Percentiles rank a stretch among this genome's conserved stretches.
Conservation (phyloP, 2,329 filamentous ascomycete genomes). For the Elsinoe perseae region DNA sequence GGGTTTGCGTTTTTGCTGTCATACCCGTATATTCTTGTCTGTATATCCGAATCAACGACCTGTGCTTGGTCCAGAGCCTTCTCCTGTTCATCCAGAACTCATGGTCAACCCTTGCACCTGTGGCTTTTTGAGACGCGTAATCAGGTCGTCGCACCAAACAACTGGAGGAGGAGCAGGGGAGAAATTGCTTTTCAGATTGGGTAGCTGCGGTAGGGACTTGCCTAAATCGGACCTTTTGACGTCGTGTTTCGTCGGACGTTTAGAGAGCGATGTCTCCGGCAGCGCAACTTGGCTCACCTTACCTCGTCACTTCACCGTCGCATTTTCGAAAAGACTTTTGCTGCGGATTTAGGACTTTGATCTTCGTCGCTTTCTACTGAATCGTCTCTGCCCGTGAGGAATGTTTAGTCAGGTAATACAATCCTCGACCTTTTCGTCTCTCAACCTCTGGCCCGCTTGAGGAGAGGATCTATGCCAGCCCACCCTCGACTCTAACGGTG, state of each 20-base stretch:
- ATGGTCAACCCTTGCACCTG: slow-evolving; percentile 1
- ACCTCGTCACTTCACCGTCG: background rate
- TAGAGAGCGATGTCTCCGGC: slow-evolving; percentile 3
- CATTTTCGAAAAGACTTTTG: background rate
- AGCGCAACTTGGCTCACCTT: background rate
- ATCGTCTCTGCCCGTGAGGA: background rate
- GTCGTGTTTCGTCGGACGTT: slow-evolving; percentile 8
- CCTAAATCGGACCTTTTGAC: slow-evolving; percentile 6
- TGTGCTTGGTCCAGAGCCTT: background rate
- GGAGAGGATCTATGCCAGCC: background rate
- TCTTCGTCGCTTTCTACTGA: background rate
- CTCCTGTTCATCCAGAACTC: background rate
- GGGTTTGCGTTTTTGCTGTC: background rate
- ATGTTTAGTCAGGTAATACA: slow-evolving; percentile 5
- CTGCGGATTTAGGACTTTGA: slow-evolving; percentile 6
- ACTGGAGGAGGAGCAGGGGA: background rate
- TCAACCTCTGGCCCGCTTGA: background rate
- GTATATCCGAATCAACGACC: background rate
- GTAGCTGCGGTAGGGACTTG: slow-evolving; percentile 1
- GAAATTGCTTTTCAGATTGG: slow-evolving; percentile 5
- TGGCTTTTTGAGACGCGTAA: slow-evolving; percentile 11
- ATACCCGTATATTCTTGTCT: background rate
- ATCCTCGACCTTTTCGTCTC: slow-evolving; percentile 7
- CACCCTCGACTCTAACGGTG: background rate
- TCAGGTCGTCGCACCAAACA: background rate